These are phyloP conservation scores for Circinella umbellata DNA, from an alignment of 371 early-diverging fungal genomes.

Conservation along the genomic window DNA sequence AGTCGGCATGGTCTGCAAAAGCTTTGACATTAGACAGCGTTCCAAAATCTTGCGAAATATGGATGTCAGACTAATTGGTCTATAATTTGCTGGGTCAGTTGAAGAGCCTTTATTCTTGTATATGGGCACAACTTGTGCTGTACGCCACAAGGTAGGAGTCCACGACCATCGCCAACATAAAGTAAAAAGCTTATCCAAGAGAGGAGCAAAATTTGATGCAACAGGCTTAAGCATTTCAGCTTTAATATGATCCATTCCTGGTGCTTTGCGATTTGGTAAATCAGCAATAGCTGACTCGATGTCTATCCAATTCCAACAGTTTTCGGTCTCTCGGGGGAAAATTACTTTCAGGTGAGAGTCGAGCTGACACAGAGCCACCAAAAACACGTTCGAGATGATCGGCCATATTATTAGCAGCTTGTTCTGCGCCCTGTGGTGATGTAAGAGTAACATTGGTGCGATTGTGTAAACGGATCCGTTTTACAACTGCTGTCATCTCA, in stretches of 20 bases:
- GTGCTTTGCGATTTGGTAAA: conserved; percentile 18
- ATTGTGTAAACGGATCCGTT: background rate
- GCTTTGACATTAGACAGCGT: conserved; percentile 1
- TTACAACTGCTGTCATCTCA: conserved; percentile 1
- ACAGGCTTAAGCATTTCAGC: conserved; percentile 32
- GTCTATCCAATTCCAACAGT: background rate
- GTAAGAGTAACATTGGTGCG: conserved; percentile 2
- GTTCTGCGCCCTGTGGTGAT: background rate
- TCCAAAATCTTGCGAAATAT: conserved; percentile 22
- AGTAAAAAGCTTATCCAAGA: conserved; percentile 15
- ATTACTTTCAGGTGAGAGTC: too few relatives aligned
- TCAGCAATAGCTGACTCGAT: background rate
- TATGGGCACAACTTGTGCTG: conserved; percentile 29
- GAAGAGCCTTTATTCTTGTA: conserved; percentile 24
- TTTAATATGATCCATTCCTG: conserved; percentile 31
- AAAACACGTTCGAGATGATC: conserved; percentile 4
- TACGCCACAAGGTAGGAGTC: conserved; percentile 25
- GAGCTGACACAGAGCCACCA: too few relatives aligned
- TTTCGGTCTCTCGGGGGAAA: too few relatives aligned
- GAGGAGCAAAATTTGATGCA: background rate
- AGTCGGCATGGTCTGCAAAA: conserved; percentile 2
- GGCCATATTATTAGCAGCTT: conserved; percentile 7
- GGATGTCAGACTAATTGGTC: conserved; percentile 25
- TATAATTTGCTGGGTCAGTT: conserved; percentile 19
- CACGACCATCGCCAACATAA: conserved; percentile 30